These are phyloP conservation scores for Penicillium sumatraense DNA, from an alignment of 2,329 filamentous ascomycete genomes.

Conservation along the genomic window DNA sequence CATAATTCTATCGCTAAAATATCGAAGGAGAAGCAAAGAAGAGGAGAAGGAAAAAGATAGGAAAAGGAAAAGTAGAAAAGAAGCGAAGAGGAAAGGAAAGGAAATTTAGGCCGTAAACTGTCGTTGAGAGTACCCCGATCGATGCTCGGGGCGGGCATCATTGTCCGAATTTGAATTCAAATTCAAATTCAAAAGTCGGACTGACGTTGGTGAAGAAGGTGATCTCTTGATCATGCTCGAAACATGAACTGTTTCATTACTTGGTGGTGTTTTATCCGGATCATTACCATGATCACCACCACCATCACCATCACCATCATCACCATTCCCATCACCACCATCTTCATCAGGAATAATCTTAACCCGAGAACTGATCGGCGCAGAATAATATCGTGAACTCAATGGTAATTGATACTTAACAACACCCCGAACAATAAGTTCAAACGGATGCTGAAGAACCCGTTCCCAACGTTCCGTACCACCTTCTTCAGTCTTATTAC, in stretches of 20 bases:
- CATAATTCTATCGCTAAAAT: constrained; percentile 30
- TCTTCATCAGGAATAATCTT: constrained; percentile 45
- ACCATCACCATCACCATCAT: constrained; percentile 31
- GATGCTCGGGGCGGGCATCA: constrained; percentile 12
- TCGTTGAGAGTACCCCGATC: constrained; percentile 25
- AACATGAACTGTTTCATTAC: constrained; percentile 36
- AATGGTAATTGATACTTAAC: constrained; percentile 77
- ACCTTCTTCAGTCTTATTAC: constrained; percentile 82
- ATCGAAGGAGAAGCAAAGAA: neutral
- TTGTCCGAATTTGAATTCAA: no score
- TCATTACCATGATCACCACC: constrained; percentile 12
- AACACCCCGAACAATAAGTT: constrained; percentile 88
- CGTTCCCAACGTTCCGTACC: constrained; percentile 87
- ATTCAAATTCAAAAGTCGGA: constrained; percentile 16
- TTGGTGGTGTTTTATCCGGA: constrained; percentile 20
- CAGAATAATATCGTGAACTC: constrained; percentile 58
- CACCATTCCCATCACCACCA: constrained; percentile 1
- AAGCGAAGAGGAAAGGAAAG: neutral
- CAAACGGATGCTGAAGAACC: constrained; percentile 89
- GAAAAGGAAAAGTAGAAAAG: neutral
- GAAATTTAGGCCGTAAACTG: constrained; percentile 33
- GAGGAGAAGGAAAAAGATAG: neutral
- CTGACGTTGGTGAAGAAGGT: neutral
- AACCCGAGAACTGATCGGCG: constrained; percentile 49
- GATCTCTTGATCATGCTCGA: constrained; percentile 15